Percentiles rank a stretch among this genome's conserved stretches.
Conservation (phyloP, 179 eudicot genomes). For the Silene vulgaris region DNA sequence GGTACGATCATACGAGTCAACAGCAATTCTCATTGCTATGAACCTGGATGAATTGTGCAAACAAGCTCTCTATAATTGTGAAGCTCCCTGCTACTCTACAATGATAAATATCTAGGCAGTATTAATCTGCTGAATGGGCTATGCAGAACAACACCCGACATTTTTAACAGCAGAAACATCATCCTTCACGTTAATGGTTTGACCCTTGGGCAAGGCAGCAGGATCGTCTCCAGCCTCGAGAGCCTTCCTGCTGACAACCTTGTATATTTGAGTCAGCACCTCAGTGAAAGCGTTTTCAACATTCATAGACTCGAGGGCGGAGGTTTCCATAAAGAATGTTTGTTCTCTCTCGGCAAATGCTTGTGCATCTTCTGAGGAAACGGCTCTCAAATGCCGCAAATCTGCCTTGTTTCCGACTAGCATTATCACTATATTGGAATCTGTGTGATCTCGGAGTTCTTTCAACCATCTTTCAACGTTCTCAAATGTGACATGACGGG, state of each 20-base stretch:
- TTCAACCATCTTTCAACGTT: conserved; percentile 56
- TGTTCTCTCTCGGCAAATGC: conserved; percentile 45
- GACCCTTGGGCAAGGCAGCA: conserved; percentile 54
- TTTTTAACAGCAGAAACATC: conserved; percentile 55
- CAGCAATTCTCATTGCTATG: conserved; percentile 5
- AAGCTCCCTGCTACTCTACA: background rate
- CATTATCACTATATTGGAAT: conserved; percentile 46
- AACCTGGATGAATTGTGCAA: conserved; percentile 5
- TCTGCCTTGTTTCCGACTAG: conserved; percentile 52
- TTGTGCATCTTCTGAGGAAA: conserved; percentile 45
- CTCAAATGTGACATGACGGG: conserved; percentile 48
- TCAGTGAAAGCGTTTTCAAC: conserved; percentile 51
- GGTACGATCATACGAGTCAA: background rate
- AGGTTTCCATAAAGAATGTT: conserved; percentile 52
- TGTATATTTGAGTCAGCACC: conserved; percentile 45
- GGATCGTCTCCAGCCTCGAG: conserved; percentile 48
- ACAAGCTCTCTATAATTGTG: background rate
- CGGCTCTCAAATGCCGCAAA: conserved; percentile 49
- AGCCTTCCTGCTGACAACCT: conserved; percentile 42
- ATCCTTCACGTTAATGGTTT: conserved; percentile 52
- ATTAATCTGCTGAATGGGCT: conserved; percentile 16
- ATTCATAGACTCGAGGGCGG: conserved; percentile 46
- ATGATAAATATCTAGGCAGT: background rate
- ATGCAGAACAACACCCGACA: conserved; percentile 52
- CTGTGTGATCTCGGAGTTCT: conserved; percentile 51